These are phyloP conservation scores for Vicia faba DNA, from an alignment of 306 rosid species.

Conservation along the genomic window DNA sequence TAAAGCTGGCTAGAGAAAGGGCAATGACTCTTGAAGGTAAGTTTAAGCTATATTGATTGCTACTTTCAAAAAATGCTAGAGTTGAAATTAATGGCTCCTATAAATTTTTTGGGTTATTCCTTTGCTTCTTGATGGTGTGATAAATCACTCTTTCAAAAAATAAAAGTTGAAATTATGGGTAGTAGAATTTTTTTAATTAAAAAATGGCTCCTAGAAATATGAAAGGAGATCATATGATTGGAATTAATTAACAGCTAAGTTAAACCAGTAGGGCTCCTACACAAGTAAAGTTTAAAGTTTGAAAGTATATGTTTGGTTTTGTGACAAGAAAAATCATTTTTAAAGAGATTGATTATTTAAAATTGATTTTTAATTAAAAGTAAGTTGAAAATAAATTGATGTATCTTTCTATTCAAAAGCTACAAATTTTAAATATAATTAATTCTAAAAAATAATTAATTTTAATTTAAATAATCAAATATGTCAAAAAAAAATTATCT, in stretches of 20 bases:
- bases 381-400: too few species aligned
- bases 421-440: too few species aligned
- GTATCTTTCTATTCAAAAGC: too few species aligned
- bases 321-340: too few species aligned
- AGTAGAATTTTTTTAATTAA: background rate
- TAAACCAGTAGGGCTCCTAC: too few species aligned
- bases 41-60: slow-evolving; percentile 41
- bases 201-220: slow-evolving; percentile 32
- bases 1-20: slow-evolving; percentile 32
- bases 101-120: background rate
- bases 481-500: background rate
- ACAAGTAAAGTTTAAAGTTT: too few species aligned
- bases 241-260: background rate
- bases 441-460: too few species aligned
- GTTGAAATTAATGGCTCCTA: background rate
- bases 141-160: slow-evolving; percentile 22
- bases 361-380: too few species aligned
- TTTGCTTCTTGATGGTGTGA: slow-evolving; percentile 38
- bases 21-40: slow-evolving; percentile 40
- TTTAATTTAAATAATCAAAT: too few species aligned
- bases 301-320: too few species aligned
- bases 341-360: too few species aligned
- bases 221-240: slow-evolving; percentile 30
- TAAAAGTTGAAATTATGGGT: slow-evolving; percentile 3
- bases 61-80: background rate